Percentiles rank a stretch among this genome's conserved stretches.
Evolutionary conservation across 2,329 filamentous ascomycete genomes (phyloP).

Genomic region (Nannizziopsis arthrosporioides): DNA sequence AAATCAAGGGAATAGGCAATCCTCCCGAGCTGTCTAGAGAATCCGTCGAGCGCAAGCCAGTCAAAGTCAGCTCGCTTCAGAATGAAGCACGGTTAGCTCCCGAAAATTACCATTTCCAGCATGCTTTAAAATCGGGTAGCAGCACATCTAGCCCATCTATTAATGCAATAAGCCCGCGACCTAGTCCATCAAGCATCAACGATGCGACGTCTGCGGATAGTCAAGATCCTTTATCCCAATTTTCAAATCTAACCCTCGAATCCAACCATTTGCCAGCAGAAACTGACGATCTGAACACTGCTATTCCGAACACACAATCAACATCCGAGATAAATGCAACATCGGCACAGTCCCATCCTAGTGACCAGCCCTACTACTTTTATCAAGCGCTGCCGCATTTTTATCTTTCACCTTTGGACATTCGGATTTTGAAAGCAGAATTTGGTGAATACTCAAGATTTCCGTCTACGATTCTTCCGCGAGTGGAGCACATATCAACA

Average conservation of each 20-base stretch:
- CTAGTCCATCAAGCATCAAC: not conserved
- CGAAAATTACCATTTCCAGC: constrained; percentile 42
- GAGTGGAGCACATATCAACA: constrained; percentile 78
- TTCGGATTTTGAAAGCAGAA: constrained; percentile 78
- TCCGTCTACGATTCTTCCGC: constrained; percentile 72
- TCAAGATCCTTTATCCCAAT: constrained; percentile 11
- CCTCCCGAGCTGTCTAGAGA: constrained; percentile 45
- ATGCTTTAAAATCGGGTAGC: constrained; percentile 36
- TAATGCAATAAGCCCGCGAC: constrained; percentile 10
- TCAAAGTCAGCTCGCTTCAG: constrained; percentile 32
- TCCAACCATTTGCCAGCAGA: not conserved
- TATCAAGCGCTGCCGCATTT: constrained; percentile 80
- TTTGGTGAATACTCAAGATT: constrained; percentile 75
- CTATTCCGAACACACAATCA: constrained; percentile 3
- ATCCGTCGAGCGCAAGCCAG: constrained; percentile 35
- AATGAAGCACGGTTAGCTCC: constrained; percentile 37
- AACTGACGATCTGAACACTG: not conserved
- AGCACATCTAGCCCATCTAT: constrained; percentile 23
- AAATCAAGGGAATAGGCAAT: constrained; percentile 55
- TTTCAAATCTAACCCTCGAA: constrained; percentile 13
- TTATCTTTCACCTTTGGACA: constrained; percentile 81
- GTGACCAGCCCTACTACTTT: constrained; percentile 60
- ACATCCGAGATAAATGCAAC: constrained; percentile 17
- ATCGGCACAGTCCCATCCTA: constrained; percentile 34
- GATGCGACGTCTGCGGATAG: not conserved